phyloP scores from a whole-genome alignment of 129 eudicot species.

The Arctium lappa region DNA sequence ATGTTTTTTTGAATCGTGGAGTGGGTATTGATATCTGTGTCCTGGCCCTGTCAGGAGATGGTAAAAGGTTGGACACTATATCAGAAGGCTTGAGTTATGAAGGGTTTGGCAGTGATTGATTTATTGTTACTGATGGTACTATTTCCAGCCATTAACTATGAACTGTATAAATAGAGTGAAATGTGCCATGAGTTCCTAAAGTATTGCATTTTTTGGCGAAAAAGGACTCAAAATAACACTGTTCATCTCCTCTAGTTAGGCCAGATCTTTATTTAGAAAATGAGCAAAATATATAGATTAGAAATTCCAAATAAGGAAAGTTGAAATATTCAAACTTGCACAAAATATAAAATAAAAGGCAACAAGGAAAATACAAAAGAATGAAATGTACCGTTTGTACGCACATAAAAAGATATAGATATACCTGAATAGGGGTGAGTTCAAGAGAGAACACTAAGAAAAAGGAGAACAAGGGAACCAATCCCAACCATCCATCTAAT shows the following conservation, averaged over 20 bases:
- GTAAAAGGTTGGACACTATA: constrained; percentile 49
- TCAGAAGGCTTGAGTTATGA: constrained; percentile 70
- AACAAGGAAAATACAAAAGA: background rate
- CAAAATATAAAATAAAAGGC: background rate
- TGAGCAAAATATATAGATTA: background rate
- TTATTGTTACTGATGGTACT: constrained; percentile 28
- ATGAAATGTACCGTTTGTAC: background rate
- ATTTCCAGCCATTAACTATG: background rate
- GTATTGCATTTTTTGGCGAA: background rate
- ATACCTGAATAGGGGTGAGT: too few species aligned
- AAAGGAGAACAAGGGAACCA: too few species aligned
- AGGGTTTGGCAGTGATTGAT: constrained; percentile 62
- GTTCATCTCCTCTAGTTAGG: background rate
- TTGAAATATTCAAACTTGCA: background rate
- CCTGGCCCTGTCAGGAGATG: constrained; percentile 43
- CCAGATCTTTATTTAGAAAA: background rate
- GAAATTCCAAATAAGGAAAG: background rate
- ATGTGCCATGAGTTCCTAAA: constrained; percentile 6
- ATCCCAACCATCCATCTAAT: background rate
- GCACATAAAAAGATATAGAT: too few species aligned
- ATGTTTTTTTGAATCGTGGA: background rate
- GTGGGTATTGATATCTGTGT: constrained; percentile 25
- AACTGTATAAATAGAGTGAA: background rate
- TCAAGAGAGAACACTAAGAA: background rate
- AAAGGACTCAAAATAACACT: background rate